Percentiles rank a stretch among this genome's conserved stretches.
Evolutionary conservation across 1,139 yeast species (phyloP).

Genomic region (Zygotorulaspora mrakii): DNA sequence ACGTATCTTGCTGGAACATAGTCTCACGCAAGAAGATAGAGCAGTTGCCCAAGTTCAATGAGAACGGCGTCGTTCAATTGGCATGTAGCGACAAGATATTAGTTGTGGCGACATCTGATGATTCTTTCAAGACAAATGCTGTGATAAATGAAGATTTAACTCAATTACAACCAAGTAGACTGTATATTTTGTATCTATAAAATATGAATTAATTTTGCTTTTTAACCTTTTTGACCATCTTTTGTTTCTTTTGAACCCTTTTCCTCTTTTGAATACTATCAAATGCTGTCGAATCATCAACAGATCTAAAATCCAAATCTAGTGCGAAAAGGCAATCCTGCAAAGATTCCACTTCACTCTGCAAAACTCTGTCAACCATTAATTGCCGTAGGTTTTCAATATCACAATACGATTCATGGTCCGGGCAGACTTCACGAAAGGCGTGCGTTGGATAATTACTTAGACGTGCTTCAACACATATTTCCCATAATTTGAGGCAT

Average conservation of each 20-base stretch:
- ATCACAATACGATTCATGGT: constrained; percentile 20
- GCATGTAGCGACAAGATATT: constrained; percentile 42
- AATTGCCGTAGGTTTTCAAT: constrained; percentile 27
- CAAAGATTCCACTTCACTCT: constrained; percentile 51
- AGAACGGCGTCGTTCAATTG: constrained; percentile 48
- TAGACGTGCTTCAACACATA: constrained; percentile 29
- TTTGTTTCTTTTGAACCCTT: constrained; percentile 10
- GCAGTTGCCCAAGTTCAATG: constrained; percentile 52
- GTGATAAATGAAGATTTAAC: constrained; percentile 21
- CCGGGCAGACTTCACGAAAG: constrained; percentile 27
- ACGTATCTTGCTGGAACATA: constrained; percentile 69
- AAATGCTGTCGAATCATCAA: constrained; percentile 53
- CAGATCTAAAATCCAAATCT: constrained; percentile 37
- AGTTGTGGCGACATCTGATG: constrained; percentile 65
- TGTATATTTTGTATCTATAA: constrained; percentile 21
- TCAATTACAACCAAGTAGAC: constrained; percentile 26
- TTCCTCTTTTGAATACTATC: constrained; percentile 56
- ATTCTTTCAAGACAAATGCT: constrained; percentile 44
- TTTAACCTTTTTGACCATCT: constrained; percentile 6
- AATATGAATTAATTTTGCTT: not conserved
- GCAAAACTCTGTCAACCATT: constrained; percentile 54
- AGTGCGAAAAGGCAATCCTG: constrained; percentile 41
- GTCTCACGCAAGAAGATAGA: constrained; percentile 52
- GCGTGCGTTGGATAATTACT: constrained; percentile 35
- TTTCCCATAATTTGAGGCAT: constrained; percentile 29